phyloP scores from a whole-genome alignment of 2,329 filamentous ascomycete species.

The Coniella lustricola region DNA sequence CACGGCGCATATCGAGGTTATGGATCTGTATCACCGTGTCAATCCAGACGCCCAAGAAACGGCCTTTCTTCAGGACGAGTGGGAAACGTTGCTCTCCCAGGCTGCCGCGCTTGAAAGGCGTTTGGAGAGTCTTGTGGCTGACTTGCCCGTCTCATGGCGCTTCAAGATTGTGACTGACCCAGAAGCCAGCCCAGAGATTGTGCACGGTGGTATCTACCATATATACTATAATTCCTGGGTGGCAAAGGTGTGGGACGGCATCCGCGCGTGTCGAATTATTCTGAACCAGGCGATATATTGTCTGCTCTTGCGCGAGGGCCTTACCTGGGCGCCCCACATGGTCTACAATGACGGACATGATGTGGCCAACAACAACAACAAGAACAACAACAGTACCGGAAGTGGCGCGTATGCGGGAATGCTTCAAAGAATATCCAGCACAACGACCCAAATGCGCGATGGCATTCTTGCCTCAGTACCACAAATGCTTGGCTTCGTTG shows the following conservation, averaged over 20 bases:
- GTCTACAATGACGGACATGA: too few species aligned
- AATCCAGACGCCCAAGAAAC: neutral
- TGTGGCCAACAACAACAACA: too few species aligned
- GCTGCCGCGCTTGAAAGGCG: slow-evolving; percentile 7
- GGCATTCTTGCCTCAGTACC: slow-evolving; percentile 10
- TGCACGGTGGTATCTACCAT: slow-evolving; percentile 7
- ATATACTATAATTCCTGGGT: slow-evolving; percentile 9
- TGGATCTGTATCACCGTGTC: slow-evolving; percentile 8
- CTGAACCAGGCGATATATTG: slow-evolving; percentile 6
- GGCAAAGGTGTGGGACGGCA: slow-evolving; percentile 8
- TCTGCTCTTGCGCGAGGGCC: slow-evolving; percentile 5
- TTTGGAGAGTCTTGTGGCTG: neutral
- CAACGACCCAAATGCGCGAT: slow-evolving; percentile 1
- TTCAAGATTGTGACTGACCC: slow-evolving; percentile 5
- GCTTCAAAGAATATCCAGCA: neutral
- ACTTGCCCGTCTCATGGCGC: neutral
- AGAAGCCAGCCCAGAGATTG: neutral
- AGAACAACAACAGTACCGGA: too few species aligned
- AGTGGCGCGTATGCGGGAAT: slow-evolving; percentile 1
- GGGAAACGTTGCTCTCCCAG: slow-evolving; percentile 5
- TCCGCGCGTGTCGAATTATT: slow-evolving; percentile 10
- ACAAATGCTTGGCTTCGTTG: slow-evolving; percentile 13
- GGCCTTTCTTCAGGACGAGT: slow-evolving; percentile 1
- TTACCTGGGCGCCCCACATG: slow-evolving; percentile 7
- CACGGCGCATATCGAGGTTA: slow-evolving; percentile 10